Evolutionary conservation across 208 protist species (phyloP), one percentile per base, ranked within the genome.

Genomic region (Kentomonas sorsogonicus): DNA sequence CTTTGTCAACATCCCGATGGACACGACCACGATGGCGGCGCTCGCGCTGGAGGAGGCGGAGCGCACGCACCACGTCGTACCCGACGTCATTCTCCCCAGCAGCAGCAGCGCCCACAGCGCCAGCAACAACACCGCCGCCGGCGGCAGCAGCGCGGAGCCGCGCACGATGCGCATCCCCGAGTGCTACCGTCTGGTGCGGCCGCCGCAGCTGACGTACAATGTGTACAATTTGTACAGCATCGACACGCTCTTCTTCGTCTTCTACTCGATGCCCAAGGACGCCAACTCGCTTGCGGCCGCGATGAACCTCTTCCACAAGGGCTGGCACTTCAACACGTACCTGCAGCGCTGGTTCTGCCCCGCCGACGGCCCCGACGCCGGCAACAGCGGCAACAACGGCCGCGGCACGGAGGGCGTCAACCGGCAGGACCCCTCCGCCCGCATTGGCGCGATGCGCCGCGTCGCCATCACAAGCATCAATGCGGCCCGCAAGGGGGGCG

Each of bases 171-270:
- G 78, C 47, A 82, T 90, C 48, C 83, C 87, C 0, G 78, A 89
- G 11, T 82, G 82, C 72, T 94, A 94, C 69, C 81, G 76, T 58
- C 81, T 86, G 57, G 68, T 78, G 20, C 81, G 78, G 29, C 87
- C 83, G 31, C 74, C 76, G 45, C 69, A 72, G 31, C 83, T 89
- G 15, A 82, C 80, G 5, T 76, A 95, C 60, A 86, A 85, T 53
- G 72, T 83, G 30, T 93, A 97, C 51, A 68, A 79, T 9, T 81
- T 92, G 60, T 97, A 95, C 64, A 92, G 95, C 54, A 74, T 98
- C 26, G 93, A 98, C 18, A 99, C 96, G 15, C 82, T 99, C 16
- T 97, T 99, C 48, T 99, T 99, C 70, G 98, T 99, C 53, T 99
- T 99, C 68, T 99, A 99, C 70, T 87, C 85, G 50, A 98, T 99